phyloP scores from a whole-genome alignment of 2,329 filamentous ascomycete genomes.

The Arthrobotrys pseudoclavata region DNA sequence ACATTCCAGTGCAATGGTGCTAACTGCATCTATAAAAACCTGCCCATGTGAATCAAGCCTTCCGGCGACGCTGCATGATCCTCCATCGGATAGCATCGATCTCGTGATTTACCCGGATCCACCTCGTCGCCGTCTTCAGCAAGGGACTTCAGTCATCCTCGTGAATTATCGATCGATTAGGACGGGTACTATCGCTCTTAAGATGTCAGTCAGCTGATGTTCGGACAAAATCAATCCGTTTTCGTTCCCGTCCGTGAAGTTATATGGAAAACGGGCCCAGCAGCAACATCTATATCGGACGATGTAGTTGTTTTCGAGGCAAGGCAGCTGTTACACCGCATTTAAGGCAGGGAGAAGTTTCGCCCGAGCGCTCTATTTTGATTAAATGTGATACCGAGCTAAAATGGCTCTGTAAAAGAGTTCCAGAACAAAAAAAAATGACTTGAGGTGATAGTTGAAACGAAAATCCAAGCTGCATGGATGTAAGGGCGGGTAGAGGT shows the following conservation, averaged over 20 bases:
- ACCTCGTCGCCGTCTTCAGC: neutral
- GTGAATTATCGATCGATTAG: neutral
- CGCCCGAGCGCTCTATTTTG: neutral
- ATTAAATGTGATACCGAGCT: neutral
- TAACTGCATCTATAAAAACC: neutral
- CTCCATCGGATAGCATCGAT: neutral
- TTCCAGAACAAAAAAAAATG: neutral
- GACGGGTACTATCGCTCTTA: neutral
- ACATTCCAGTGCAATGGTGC: constrained; percentile 15
- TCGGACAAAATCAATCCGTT: neutral
- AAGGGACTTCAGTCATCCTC: neutral
- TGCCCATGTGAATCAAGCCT: constrained; percentile 10
- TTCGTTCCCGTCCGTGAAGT: neutral
- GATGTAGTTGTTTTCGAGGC: constrained; percentile 1
- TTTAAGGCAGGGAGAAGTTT: neutral
- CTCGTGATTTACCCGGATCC: neutral
- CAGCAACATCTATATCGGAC: constrained; percentile 5
- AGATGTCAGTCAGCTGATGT: neutral
- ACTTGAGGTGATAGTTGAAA: neutral
- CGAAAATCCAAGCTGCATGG: neutral
- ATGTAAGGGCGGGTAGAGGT: neutral
- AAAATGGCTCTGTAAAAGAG: neutral
- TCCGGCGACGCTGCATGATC: constrained; percentile 3
- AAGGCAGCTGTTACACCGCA: constrained; percentile 18
- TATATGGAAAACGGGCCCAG: neutral